Evolutionary conservation across 2,329 filamentous ascomycete species (phyloP), one percentile per base, ranked within the genome.

Genomic region (Mariannaea sp.): DNA sequence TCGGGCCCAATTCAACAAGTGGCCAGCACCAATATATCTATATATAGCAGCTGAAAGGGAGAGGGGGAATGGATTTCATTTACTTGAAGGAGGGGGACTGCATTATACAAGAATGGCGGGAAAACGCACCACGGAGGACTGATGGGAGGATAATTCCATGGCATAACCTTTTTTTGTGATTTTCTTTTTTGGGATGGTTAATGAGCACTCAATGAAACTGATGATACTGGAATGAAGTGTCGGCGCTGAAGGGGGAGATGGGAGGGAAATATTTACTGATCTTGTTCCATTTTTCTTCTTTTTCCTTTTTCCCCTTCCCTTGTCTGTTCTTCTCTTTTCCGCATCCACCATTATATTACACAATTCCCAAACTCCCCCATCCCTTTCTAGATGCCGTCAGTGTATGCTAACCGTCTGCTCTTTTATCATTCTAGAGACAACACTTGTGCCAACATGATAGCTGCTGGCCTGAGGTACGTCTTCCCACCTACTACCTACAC

Each of bases 401-500:
- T 67, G 58, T 58, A 48, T 51, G 61, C 67, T 65, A 58, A 66
- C 51, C 26, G 33, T 41, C 43, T 24, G 55, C 16, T 38, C 49
- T 59, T 57, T 36, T 22, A 42, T 36, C 32, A 42, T 14, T 48
- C 10, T 58, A 53, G 49, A 61, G 48, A 56, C 50, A 47, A 48
- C 41, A 49, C 50, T 50, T 52, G 53, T 53, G 45, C 48, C 30
- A 48, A 57, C 38, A 49, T 6, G 7, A 33, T n/a, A 40, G 49
- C 53, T n/a, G n/a, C n/a, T 60, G 20, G 41, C 49, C 53, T 57
- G 55, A 65, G 65, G 66, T 65, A 65, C 56, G 65, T 65, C 32
- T 40, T 54, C 27, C 24, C 10, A n/a, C 10, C 24, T 20, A 4
- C 22, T 16, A 22, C 27, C 20, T 33, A 7, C 13, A 24, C 43